Evolutionary conservation across 176 grass and related monocot genomes (phyloP).

Genomic region (Phoenix roebelenii): DNA sequence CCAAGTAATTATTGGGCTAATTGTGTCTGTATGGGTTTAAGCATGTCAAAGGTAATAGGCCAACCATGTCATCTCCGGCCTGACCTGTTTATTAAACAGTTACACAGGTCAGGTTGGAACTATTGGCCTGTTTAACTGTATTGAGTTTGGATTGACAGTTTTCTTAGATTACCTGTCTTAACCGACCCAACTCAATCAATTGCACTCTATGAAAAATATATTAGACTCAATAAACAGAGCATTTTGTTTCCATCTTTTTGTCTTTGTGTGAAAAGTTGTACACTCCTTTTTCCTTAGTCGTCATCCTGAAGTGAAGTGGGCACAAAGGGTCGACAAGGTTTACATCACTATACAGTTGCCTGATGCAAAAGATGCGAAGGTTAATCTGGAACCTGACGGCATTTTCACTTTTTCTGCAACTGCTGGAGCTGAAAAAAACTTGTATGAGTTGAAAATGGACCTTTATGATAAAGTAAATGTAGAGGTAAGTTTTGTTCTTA

Average conservation of each 20-base stretch:
- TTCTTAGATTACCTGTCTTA: too few species aligned
- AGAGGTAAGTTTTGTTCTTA: conserved; percentile 37
- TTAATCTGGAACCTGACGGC: conserved; percentile 83
- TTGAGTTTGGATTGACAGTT: too few species aligned
- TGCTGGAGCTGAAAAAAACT: conserved; percentile 41
- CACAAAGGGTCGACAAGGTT: conserved; percentile 83
- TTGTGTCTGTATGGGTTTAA: too few species aligned
- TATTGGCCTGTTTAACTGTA: too few species aligned
- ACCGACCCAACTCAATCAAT: too few species aligned
- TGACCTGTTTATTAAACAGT: too few species aligned
- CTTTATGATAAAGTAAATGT: conserved; percentile 83
- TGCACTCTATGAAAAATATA: too few species aligned
- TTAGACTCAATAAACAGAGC: too few species aligned
- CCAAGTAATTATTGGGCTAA: too few species aligned
- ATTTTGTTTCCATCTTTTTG: neutral
- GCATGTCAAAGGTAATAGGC: too few species aligned
- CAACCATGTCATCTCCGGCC: too few species aligned
- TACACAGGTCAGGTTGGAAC: too few species aligned
- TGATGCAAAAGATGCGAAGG: conserved; percentile 83
- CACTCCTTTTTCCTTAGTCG: conserved; percentile 41
- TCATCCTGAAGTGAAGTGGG: conserved; percentile 81
- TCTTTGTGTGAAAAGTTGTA: conserved; percentile 14
- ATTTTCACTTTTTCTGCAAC: conserved; percentile 80
- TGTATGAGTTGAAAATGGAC: conserved; percentile 66
- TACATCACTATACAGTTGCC: conserved; percentile 78